These are phyloP conservation scores for Chlamydomonas reinhardtii DNA, from an alignment of 163 green algal genomes.

Conservation along the genomic window DNA sequence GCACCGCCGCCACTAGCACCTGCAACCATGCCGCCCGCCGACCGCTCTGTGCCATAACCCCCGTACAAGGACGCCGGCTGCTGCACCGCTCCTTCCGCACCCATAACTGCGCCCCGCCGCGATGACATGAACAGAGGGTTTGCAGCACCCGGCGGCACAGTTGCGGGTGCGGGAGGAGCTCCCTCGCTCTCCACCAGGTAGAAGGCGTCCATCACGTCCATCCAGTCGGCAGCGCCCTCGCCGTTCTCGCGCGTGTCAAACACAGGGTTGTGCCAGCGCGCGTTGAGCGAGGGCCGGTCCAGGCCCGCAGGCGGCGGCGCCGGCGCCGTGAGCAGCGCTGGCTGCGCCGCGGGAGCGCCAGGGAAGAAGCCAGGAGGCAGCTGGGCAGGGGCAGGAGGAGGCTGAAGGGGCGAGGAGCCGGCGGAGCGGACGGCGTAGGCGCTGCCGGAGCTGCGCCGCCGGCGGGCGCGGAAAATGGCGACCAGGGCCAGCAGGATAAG, in stretches of 20 bases:
- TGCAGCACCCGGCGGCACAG: too few species aligned
- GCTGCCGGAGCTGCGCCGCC: background rate
- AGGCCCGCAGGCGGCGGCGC: conserved; percentile 8
- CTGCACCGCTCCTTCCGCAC: too few species aligned
- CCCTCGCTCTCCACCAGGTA: conserved; percentile 23
- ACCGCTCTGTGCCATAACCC: too few species aligned
- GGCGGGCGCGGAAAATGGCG: background rate
- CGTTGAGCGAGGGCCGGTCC: conserved; percentile 34
- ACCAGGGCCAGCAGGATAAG: conserved; percentile 23
- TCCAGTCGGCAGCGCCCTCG: conserved; percentile 11
- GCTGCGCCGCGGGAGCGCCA: background rate
- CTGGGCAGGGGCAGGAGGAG: background rate
- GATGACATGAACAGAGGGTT: background rate
- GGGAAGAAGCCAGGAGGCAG: background rate
- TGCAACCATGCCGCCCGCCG: too few species aligned
- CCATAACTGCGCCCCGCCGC: too few species aligned
- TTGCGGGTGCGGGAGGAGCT: too few species aligned
- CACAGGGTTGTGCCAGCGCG: conserved; percentile 23
- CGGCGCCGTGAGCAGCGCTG: background rate
- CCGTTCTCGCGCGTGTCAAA: background rate
- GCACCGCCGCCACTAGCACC: too few species aligned
- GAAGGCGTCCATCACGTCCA: conserved; percentile 31
- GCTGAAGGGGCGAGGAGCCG: too few species aligned
- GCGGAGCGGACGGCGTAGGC: background rate
- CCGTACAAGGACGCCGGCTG: too few species aligned